Conservation (phyloP, 306 rosid species). For the Casuarina glauca region DNA sequence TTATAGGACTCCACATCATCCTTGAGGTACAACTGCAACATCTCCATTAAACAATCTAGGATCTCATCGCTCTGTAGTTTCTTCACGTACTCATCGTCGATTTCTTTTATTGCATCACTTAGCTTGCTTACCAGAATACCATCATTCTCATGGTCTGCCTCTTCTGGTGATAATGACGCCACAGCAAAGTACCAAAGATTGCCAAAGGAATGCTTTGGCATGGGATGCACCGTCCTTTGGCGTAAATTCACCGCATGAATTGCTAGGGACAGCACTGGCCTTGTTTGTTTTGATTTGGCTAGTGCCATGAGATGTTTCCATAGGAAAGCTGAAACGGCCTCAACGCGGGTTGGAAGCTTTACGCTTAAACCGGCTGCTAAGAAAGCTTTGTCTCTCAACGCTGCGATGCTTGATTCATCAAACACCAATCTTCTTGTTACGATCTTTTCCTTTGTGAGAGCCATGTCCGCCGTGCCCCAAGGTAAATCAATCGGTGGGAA, state of each 20-base stretch:
- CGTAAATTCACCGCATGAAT: too few species aligned
- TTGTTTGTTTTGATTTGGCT: too few species aligned
- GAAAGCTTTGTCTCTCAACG: too few species aligned
- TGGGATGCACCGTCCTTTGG: too few species aligned
- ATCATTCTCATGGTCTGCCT: background rate
- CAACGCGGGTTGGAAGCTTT: background rate
- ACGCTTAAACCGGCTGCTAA: too few species aligned
- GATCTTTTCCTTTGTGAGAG: too few species aligned
- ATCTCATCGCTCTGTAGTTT: conserved; percentile 6
- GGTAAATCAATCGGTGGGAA: too few species aligned
- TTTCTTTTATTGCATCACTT: background rate
- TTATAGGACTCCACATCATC: background rate
- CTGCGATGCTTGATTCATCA: too few species aligned
- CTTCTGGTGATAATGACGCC: background rate
- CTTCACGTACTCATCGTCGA: background rate
- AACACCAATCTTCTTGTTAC: too few species aligned
- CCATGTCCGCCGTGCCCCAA: too few species aligned
- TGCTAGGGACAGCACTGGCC: too few species aligned
- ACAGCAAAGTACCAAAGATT: background rate
- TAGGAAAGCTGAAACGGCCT: conserved; percentile 5
- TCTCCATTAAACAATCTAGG: background rate
- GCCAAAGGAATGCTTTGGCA: too few species aligned
- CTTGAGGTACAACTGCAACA: background rate
- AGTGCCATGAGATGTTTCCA: conserved; percentile 11
- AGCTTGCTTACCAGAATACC: background rate